These are phyloP conservation scores for Serendipita indica DNA, from an alignment of 768 basidiomycete genomes.

Conservation along the genomic window DNA sequence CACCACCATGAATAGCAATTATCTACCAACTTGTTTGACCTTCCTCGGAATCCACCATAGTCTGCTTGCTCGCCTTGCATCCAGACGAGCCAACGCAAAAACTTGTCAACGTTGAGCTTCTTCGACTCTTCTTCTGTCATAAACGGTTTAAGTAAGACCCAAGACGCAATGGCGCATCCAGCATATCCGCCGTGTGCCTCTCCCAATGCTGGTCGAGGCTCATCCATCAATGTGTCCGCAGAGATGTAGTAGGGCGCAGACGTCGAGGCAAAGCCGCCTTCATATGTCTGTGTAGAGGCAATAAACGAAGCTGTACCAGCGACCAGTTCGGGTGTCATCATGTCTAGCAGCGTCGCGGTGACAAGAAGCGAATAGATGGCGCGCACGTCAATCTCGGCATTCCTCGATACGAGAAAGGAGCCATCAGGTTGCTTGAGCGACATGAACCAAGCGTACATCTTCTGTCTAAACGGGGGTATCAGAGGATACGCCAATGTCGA, in stretches of 20 bases:
- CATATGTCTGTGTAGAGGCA: constrained; percentile 88
- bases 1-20: constrained; percentile 99
- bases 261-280: constrained; percentile 81
- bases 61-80: constrained; percentile 79
- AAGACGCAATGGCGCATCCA: constrained; percentile 78
- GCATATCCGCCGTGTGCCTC: constrained; percentile 98
- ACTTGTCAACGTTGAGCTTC: constrained; percentile 39
- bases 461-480: constrained; percentile 31
- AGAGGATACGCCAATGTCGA: background rate
- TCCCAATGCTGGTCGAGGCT: constrained; percentile 62
- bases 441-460: constrained; percentile 80
- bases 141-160: constrained; percentile 59
- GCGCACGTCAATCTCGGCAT: constrained; percentile 91
- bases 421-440: constrained; percentile 86
- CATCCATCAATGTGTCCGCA: constrained; percentile 21
- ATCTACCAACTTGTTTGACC: constrained; percentile 97
- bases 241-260: constrained; percentile 51
- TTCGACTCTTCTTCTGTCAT: constrained; percentile 20
- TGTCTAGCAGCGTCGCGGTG: constrained; percentile 64
- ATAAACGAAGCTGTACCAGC: constrained; percentile 63
- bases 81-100: constrained; percentile 67
- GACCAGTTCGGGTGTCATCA: constrained; percentile 81
- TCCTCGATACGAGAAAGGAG: constrained; percentile 74
- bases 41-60: constrained; percentile 80
- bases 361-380: constrained; percentile 88